These are phyloP conservation scores for Crepidotus sp. DNA, from an alignment of 1,284 basidiomycete genomes.

Conservation along the genomic window DNA sequence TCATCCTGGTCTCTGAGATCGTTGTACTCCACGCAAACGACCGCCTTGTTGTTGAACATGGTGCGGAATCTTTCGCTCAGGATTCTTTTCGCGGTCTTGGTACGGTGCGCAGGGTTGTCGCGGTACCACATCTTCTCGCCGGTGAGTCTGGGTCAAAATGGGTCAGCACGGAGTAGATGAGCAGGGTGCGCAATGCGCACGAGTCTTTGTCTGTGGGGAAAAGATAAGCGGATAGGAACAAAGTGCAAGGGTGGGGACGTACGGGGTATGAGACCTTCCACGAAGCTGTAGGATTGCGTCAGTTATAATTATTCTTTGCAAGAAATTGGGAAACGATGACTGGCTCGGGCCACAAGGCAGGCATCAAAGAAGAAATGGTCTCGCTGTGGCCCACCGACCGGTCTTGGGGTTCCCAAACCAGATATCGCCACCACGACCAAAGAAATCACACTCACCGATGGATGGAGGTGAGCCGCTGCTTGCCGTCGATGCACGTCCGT, in stretches of 20 bases:
- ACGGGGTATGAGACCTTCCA: slow-evolving; percentile 61
- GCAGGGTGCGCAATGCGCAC: too few species aligned
- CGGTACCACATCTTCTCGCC: slow-evolving; percentile 51
- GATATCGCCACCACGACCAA: too few species aligned
- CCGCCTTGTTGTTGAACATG: slow-evolving; percentile 56
- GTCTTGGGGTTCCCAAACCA: too few species aligned
- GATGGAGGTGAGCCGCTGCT: slow-evolving; percentile 70
- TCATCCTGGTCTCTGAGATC: slow-evolving; percentile 51
- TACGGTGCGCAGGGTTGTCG: slow-evolving; percentile 21
- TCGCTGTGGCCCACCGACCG: too few species aligned
- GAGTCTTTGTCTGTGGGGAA: slow-evolving; percentile 43
- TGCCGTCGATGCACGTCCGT: slow-evolving; percentile 68
- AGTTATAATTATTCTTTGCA: neutral
- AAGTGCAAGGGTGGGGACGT: slow-evolving; percentile 22
- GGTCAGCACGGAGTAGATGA: neutral
- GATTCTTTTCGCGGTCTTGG: slow-evolving; percentile 23
- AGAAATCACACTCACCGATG: slow-evolving; percentile 25
- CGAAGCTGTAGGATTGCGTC: slow-evolving; percentile 38
- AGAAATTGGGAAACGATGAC: too few species aligned
- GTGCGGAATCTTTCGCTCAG: slow-evolving; percentile 44
- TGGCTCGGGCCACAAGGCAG: too few species aligned
- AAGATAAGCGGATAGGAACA: neutral
- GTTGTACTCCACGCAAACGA: slow-evolving; percentile 65
- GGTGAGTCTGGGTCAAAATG: slow-evolving; percentile 24
- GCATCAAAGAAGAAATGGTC: too few species aligned